Evolutionary conservation across 2,329 filamentous ascomycete species (phyloP), one percentile per base, ranked within the genome.

Genomic region (Exophiala alcalophila): DNA sequence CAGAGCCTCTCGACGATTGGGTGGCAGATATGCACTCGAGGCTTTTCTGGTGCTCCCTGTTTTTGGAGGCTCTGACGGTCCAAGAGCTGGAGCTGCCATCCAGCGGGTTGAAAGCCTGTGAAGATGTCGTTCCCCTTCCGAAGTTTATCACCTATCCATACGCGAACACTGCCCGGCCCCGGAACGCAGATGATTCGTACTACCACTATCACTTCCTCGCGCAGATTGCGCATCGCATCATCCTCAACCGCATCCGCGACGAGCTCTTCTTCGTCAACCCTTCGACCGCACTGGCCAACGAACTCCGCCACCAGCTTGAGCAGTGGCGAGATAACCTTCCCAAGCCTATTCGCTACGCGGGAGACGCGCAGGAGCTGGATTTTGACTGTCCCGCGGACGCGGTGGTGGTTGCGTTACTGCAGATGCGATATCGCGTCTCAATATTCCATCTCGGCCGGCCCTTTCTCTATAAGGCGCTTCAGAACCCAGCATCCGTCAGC

Each of bases 161-260:
- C 16, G 55, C 57, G 10, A 60, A 59, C 39, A 61, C 63, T 51
- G 61, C 50, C 32, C 59, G 53, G 18, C 62, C 46, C 34, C 63
- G 61, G 4, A 65, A 72, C 32, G 65, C 73, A 26, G 71, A 74
- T 40, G 72, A 76, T 45, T 68, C 73, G 1, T 72, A 73, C 48
- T 77, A 75, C 58, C 73, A 77, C 56, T 77, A 76, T 44, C 74
- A 77, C 50, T 77, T 77, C 48, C 67, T 77, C 4, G 73, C 73
- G 18, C 74, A 77, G 53, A 73, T 75, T 24, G 73, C 74, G 5
- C 73, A 77, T 54, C 69, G 74, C 31, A 76, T 76, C 44, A 73
- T 77, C 39, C 64, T 77, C 6, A 77, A 71, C 1, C 69, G 74
- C 5, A 69, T 39, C 57, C 63, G 27, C 59, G 67, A 49, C 57